Conservation (phyloP, 148 eudicot genomes). For the Rhododendron simsii region DNA sequence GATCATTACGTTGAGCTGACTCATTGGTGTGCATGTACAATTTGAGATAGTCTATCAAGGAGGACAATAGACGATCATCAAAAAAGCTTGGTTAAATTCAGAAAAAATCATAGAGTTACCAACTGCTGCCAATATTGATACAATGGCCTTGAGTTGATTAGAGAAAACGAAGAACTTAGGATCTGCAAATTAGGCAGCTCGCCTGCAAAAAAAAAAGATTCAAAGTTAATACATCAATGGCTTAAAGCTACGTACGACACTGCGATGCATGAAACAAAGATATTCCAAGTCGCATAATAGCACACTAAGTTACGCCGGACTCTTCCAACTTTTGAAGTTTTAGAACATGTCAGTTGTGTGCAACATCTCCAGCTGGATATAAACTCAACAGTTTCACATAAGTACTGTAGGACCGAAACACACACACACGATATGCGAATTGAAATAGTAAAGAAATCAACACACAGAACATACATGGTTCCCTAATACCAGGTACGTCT, state of each 20-base stretch:
- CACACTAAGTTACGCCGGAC: not conserved
- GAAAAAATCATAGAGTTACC: conserved; percentile 30
- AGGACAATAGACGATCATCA: not conserved
- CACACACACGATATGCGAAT: no score
- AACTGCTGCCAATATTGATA: conserved; percentile 58
- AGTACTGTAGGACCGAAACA: not conserved
- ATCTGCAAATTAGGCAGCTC: conserved; percentile 31
- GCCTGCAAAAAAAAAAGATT: conserved; percentile 34
- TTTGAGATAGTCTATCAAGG: not conserved
- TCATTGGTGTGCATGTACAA: not conserved
- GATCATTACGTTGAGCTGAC: not conserved
- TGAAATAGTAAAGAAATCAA: no score
- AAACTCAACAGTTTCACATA: not conserved
- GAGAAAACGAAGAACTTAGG: conserved; percentile 24
- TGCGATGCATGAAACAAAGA: not conserved
- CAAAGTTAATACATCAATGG: not conserved
- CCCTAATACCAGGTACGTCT: no score
- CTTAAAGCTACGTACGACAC: not conserved
- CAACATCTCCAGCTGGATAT: not conserved
- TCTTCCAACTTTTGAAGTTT: not conserved
- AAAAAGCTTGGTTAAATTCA: not conserved
- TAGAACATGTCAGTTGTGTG: not conserved
- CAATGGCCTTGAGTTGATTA: conserved; percentile 44
- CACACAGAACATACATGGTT: no score
- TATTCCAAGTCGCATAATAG: not conserved